Percentiles rank a stretch among this genome's conserved stretches.
Conservation (phyloP, 305 asterid species). For the Fraxinus floribunda region DNA sequence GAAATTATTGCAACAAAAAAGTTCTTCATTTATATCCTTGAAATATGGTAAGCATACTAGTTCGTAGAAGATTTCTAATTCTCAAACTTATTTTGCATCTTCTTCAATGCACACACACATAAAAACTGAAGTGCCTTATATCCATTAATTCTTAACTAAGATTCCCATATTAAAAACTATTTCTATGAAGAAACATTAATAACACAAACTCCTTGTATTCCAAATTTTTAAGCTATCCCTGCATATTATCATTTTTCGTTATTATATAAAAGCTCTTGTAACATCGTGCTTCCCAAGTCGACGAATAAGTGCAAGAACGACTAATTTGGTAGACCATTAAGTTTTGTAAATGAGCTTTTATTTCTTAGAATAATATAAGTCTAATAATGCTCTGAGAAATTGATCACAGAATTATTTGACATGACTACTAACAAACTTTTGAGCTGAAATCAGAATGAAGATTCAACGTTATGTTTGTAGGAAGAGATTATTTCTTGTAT, state of each 20-base stretch:
- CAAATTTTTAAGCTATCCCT: not conserved
- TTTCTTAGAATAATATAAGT: not conserved
- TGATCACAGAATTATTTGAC: not conserved
- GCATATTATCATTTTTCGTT: not conserved
- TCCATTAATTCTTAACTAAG: not conserved
- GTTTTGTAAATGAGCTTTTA: not conserved
- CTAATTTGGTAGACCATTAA: not conserved
- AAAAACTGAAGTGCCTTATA: not conserved
- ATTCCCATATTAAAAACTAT: not conserved
- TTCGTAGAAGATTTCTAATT: not conserved
- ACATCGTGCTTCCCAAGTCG: not conserved
- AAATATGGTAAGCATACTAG: not conserved
- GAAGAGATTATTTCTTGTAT: not conserved
- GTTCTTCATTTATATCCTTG: not conserved
- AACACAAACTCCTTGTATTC: not conserved
- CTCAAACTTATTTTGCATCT: not conserved
- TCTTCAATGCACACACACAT: not conserved
- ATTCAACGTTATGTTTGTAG: not conserved
- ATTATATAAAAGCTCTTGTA: not conserved
- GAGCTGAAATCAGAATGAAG: not conserved
- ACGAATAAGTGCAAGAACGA: not conserved
- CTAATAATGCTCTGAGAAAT: not conserved
- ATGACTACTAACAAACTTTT: not conserved
- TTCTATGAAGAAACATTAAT: not conserved
- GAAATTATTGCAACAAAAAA: not conserved